Percentiles rank a stretch among this genome's conserved stretches.
phyloP scores from a whole-genome alignment of 306 rosid species.

The Citrullus amarus region DNA sequence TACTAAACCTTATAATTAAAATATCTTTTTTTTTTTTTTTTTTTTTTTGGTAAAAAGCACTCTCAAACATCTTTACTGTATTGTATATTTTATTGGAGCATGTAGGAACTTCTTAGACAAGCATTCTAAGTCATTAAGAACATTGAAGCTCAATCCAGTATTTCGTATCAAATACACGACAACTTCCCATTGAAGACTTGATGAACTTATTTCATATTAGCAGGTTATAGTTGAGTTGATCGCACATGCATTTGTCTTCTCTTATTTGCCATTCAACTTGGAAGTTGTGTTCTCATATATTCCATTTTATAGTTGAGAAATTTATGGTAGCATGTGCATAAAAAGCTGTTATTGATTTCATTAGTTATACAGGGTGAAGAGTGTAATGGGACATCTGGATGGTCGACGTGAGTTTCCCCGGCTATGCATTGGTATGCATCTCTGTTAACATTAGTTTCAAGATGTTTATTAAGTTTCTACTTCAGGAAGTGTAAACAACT shows the following conservation, averaged over 20 bases:
- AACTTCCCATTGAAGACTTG: neutral
- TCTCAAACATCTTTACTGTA: neutral
- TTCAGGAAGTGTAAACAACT: neutral
- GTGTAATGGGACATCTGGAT: slow-evolving; percentile 76
- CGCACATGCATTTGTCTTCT: neutral
- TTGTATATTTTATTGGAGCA: neutral
- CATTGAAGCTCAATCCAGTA: neutral
- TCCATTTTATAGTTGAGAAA: neutral
- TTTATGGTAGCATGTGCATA: neutral
- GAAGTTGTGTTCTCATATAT: neutral
- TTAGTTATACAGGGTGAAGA: slow-evolving; percentile 51
- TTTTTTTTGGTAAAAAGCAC: neutral
- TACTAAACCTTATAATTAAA: neutral
- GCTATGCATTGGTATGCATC: slow-evolving; percentile 59
- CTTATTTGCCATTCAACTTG: neutral
- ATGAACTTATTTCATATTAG: neutral
- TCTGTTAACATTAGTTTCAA: neutral
- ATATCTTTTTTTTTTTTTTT: neutral
- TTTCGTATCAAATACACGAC: neutral
- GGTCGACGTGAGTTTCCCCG: slow-evolving; percentile 76
- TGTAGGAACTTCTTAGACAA: neutral
- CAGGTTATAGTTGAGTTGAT: neutral
- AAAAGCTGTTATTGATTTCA: slow-evolving; percentile 14
- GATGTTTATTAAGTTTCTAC: neutral
- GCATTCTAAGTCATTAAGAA: neutral